Base-by-base conservation (phyloP, 2,329 filamentous ascomycete genomes). In the Massarina eburnea region DNA sequence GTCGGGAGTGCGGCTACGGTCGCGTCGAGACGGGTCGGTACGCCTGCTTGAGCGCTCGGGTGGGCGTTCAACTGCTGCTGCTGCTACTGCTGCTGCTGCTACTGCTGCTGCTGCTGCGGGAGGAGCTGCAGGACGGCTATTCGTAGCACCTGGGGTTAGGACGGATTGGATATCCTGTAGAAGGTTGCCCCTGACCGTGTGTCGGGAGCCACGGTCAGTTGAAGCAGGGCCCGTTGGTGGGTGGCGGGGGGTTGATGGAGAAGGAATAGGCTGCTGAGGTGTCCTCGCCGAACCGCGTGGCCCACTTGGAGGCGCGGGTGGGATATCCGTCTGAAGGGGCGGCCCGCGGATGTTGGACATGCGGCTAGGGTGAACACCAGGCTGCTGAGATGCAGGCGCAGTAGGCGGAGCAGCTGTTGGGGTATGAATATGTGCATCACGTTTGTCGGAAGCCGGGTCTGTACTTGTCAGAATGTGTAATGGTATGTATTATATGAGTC, bases 331-430 rank as follows among this genome's bases (percentile, higher is more conserved):
- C 36, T 67, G 64, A 6, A 68, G 48, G n/a, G 63, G 49, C 6
- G 58, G 54, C 24, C 41, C 49, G 7, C 32, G 44, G 26, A 76
- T 68, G 29, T 73, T 71, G 32, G 72, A 74, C 36, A 80, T 62
- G 29, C 80, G 73, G 55, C 80, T 80, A 9, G 79, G 79, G 57
- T 82, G 79, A 36, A 82, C 73, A 24, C 78, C 77, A 18, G 69
- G 64, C 14, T 70, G 62, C 27, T 76, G 72, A 33, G 64, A 52
- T 22, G 65, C 44, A 19, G 59, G 58, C 8, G 59, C 61, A 6
- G 69, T 61, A 32, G 71, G 65, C 14, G 71, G 59, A 10, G 66
- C 62, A 18, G 65, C 48, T 30, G 60, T 53, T 17, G 66, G 49
- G 21, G 59, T 54, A 34, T 63, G 60, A 12, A 49, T 52, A 36